These are phyloP conservation scores for Elongisporangium anandrum DNA, from an alignment of 352 stramenopile species.

Conservation along the genomic window DNA sequence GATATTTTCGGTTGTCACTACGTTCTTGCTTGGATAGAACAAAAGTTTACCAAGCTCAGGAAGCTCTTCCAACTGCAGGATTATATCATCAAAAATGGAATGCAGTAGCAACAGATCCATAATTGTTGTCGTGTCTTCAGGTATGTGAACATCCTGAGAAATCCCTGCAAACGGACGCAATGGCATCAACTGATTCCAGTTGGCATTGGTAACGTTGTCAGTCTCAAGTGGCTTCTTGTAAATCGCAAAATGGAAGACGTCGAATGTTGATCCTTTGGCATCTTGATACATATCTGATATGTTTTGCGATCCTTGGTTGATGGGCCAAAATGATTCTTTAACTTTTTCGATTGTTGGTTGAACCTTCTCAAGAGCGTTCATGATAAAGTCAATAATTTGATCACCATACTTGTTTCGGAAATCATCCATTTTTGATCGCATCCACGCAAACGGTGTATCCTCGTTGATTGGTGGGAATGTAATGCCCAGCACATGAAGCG, in stretches of 20 bases:
- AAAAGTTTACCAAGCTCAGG: slow-evolving; percentile 50
- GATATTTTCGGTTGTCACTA: slow-evolving; percentile 29
- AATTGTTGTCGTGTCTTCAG: slow-evolving; percentile 38
- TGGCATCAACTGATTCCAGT: slow-evolving; percentile 30
- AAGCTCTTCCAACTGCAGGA: slow-evolving; percentile 38
- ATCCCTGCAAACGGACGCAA: slow-evolving; percentile 33
- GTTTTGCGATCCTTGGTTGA: slow-evolving; percentile 2
- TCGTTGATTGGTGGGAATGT: slow-evolving; percentile 54
- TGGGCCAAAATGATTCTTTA: slow-evolving; percentile 10
- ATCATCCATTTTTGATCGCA: slow-evolving; percentile 41
- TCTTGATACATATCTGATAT: slow-evolving; percentile 29
- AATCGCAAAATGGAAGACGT: slow-evolving; percentile 72
- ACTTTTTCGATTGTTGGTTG: slow-evolving; percentile 4
- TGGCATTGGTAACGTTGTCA: slow-evolving; percentile 3
- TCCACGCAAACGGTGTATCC: slow-evolving; percentile 57
- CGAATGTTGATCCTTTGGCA: slow-evolving; percentile 43
- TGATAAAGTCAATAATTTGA: slow-evolving; percentile 53
- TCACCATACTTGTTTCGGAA: slow-evolving; percentile 53
- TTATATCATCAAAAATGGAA: slow-evolving; percentile 57
- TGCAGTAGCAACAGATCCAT: slow-evolving; percentile 52
- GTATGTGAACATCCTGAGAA: slow-evolving; percentile 25
- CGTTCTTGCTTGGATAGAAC: slow-evolving; percentile 40
- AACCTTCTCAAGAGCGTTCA: slow-evolving; percentile 32
- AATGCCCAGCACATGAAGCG: slow-evolving; percentile 46
- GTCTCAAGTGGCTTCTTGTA: slow-evolving; percentile 25